Evolutionary conservation across 305 asterid genomes (phyloP).

Genomic region (Solanum chacoense): DNA sequence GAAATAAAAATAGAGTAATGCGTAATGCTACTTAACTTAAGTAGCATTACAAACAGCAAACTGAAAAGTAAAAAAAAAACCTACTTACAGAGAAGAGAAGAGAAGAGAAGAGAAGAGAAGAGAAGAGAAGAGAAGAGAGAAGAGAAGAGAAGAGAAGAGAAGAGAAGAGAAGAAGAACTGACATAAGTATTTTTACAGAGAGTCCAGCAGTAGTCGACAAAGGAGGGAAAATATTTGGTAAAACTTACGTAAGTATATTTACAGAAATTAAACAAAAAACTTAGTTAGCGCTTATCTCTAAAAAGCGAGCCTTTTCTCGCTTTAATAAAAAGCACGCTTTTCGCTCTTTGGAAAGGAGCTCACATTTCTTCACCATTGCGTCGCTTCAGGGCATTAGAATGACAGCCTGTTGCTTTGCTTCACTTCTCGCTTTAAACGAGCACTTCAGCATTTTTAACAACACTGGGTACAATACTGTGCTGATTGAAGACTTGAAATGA

Average conservation of each 20-base stretch:
- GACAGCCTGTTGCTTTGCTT: not conserved
- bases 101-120: not conserved
- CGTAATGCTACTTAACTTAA: not conserved
- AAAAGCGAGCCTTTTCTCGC: not conserved
- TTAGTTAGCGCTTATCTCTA: not conserved
- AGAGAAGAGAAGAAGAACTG: not conserved
- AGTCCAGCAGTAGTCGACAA: not conserved
- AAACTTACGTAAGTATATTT: not conserved
- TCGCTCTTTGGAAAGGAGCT: not conserved
- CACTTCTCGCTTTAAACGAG: not conserved
- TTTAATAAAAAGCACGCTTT: not conserved
- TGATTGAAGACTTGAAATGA: not conserved
- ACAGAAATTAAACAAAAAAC: not conserved
- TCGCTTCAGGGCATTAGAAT: not conserved
- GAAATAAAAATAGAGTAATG: not conserved
- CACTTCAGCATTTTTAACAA: not conserved
- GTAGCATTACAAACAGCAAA: not conserved
- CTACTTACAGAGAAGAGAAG: not conserved
- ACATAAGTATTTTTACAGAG: not conserved
- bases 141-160: not conserved
- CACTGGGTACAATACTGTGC: not conserved
- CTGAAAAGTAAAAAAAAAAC: not conserved
- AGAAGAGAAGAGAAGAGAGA: not conserved
- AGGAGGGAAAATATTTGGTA: not conserved
- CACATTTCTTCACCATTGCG: not conserved